These are phyloP conservation scores for Beauveria sp. DNA, from an alignment of 2,329 filamentous ascomycete species.

Conservation along the genomic window DNA sequence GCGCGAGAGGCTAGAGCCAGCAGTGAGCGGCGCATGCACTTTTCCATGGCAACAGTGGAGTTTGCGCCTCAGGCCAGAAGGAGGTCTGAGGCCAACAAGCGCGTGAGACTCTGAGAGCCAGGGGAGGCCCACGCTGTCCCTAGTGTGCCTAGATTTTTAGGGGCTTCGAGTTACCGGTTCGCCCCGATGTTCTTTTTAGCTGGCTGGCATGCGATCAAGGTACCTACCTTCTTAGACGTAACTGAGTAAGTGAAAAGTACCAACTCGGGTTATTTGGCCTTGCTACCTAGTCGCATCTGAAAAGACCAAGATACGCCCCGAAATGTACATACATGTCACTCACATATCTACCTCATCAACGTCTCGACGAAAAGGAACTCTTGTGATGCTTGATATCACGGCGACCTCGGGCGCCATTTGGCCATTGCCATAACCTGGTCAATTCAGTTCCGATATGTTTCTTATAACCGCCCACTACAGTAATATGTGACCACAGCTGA, in stretches of 20 bases:
- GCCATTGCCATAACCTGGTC: not conserved
- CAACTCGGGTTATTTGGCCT: not conserved
- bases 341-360: no score
- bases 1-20: slow-evolving; percentile 23
- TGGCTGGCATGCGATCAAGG: not conserved
- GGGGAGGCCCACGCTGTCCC: not conserved
- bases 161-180: slow-evolving; percentile 11
- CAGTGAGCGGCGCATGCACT: not conserved
- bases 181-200: slow-evolving; percentile 6
- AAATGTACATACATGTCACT: no score
- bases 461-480: not conserved
- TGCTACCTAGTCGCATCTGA: not conserved
- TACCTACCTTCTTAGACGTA: not conserved
- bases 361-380: no score
- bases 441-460: not conserved
- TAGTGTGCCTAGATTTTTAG: not conserved
- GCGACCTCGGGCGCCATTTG: no score
- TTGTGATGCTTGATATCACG: no score
- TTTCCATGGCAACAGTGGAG: slow-evolving; percentile 15
- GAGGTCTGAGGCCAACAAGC: slow-evolving; percentile 1
- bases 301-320: no score
- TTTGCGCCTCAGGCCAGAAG: slow-evolving; percentile 11
- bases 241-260: not conserved
- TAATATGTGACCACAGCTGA: not conserved
- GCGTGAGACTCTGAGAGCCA: not conserved